These are phyloP conservation scores for Stemphylium lycopersici DNA, from an alignment of 2,329 filamentous ascomycete genomes.

Conservation along the genomic window DNA sequence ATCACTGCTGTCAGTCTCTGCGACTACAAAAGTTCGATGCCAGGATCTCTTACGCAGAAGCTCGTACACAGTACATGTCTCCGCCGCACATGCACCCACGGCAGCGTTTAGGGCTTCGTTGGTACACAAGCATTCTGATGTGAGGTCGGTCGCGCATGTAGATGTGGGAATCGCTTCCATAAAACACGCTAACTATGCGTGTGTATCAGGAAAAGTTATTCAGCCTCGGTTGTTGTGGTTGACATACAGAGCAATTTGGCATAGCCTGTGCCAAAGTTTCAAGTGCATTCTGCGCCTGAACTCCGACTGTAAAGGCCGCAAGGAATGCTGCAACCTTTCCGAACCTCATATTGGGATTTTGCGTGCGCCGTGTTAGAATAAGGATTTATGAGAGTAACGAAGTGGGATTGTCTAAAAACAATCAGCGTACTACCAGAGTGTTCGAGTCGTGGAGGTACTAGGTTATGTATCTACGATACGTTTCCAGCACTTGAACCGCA, in stretches of 20 bases:
- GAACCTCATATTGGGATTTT: slow-evolving; percentile 14
- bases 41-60: slow-evolving; percentile 31
- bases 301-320: slow-evolving; percentile 9
- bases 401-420: neutral
- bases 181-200: slow-evolving; percentile 26
- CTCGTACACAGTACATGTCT: slow-evolving; percentile 47
- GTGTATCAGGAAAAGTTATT: slow-evolving; percentile 5
- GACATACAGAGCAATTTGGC: slow-evolving; percentile 27
- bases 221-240: neutral
- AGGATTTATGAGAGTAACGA: neutral
- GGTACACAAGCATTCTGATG: slow-evolving; percentile 49
- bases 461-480: slow-evolving; percentile 6
- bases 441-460: slow-evolving; percentile 2
- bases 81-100: slow-evolving; percentile 44
- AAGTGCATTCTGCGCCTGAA: slow-evolving; percentile 19
- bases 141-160: slow-evolving; percentile 46
- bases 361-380: neutral
- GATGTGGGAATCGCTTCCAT: slow-evolving; percentile 40
- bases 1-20: neutral
- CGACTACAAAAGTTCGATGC: neutral
- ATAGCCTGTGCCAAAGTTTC: slow-evolving; percentile 17
- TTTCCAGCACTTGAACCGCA: neutral
- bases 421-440: neutral
- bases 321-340: slow-evolving; percentile 6
- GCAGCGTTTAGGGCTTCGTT: slow-evolving; percentile 40